Evolutionary conservation across 306 rosid species (phyloP).

Genomic region (Citrullus mucosospermus): DNA sequence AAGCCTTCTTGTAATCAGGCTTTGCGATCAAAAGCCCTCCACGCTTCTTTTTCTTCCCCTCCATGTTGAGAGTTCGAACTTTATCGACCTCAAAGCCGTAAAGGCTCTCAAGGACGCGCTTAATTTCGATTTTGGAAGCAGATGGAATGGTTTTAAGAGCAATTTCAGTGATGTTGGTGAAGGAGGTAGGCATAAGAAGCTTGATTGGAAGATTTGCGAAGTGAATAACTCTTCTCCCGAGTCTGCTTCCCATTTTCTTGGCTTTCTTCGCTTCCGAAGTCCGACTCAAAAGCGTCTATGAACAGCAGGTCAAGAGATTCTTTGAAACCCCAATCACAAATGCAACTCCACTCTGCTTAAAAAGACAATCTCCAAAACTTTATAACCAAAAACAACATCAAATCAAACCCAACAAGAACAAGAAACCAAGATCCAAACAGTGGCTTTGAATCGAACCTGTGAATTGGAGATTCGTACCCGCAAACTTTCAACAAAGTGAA

Average conservation of each 20-base stretch:
- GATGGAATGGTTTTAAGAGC: slow-evolving; percentile 74
- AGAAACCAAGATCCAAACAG: no score
- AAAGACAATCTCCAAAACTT: no score
- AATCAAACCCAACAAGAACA: no score
- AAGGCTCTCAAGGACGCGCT: slow-evolving; percentile 27
- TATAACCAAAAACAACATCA: no score
- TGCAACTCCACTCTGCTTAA: no score
- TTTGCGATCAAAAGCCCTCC: slow-evolving; percentile 42
- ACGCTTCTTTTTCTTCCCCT: slow-evolving; percentile 65
- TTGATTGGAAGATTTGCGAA: slow-evolving; percentile 52
- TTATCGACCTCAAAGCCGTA: slow-evolving; percentile 64
- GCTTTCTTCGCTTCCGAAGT: background rate
- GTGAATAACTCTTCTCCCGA: slow-evolving; percentile 47
- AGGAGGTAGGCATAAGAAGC: slow-evolving; percentile 50
- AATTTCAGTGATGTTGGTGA: slow-evolving; percentile 43
- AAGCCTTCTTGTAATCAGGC: slow-evolving; percentile 87
- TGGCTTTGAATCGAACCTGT: no score
- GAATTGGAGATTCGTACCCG: no score
- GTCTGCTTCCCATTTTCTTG: slow-evolving; percentile 40
- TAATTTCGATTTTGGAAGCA: slow-evolving; percentile 75
- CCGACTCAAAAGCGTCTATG: background rate
- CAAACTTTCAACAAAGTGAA: no score
- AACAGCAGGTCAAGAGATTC: background rate
- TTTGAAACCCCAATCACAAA: no score
- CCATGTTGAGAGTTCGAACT: slow-evolving; percentile 73